A percentile compares a stretch with the other conserved stretches of the same genome.
Conservation (phyloP, 331 rosid genomes). For the Dryas integrifolia region DNA sequence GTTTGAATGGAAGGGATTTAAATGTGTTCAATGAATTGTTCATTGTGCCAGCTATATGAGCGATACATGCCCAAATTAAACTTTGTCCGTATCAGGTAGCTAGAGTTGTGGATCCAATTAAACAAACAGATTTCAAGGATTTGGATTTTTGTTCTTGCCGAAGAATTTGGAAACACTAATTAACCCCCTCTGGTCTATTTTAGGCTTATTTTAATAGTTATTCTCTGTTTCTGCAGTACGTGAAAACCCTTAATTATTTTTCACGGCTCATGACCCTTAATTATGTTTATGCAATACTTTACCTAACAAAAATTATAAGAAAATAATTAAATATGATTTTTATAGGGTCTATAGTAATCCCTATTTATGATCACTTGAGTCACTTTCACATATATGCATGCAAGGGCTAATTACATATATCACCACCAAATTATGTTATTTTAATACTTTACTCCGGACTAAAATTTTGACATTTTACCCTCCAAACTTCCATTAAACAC, state of each 20-base stretch:
- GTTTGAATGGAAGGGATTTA: conserved; percentile 21
- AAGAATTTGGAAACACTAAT: conserved; percentile 44
- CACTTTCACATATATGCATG: no score
- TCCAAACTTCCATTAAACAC: no score
- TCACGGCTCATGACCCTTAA: not conserved
- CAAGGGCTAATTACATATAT: no score
- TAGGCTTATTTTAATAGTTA: conserved; percentile 20
- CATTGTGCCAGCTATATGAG: conserved; percentile 25
- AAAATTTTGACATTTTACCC: no score
- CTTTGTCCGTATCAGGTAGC: conserved; percentile 40
- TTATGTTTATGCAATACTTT: not conserved
- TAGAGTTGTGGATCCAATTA: conserved; percentile 14
- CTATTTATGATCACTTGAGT: no score
- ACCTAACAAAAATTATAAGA: not conserved
- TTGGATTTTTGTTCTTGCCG: conserved; percentile 68
- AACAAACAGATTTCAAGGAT: conserved; percentile 56
- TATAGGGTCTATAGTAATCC: no score
- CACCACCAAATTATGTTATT: no score
- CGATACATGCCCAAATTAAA: conserved; percentile 18
- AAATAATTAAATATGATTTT: no score
- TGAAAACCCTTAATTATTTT: not conserved
- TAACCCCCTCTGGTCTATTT: conserved; percentile 38
- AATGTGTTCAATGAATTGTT: not conserved
- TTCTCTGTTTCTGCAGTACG: not conserved
- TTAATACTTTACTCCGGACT: no score